Base-by-base conservation (phyloP, 164 flowering plant species). In the Brasenia schreberi region DNA sequence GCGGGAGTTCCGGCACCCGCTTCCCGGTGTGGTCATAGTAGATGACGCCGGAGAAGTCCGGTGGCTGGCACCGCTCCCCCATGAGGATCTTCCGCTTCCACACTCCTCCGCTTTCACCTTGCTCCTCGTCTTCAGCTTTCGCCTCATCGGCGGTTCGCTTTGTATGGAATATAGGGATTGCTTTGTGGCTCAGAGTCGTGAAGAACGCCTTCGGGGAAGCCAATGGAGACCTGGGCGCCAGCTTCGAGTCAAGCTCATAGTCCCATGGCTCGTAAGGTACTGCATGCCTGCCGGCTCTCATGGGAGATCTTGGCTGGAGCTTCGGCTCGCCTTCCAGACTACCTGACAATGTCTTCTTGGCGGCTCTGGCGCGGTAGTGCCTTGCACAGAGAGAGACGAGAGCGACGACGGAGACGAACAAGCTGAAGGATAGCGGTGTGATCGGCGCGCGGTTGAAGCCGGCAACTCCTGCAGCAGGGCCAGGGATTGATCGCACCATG, bases 31-130 rank as follows among this genome's bases (percentile, higher is more conserved):
- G 61, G 58, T 87, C 90, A 64, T 87, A 87, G 67, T 81, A 82
- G 64, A 87, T 85, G 2, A 80, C 90, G 14, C 90, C 93, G n/a
- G 93, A 82, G 77, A 82, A 87, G 72, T 84, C 83, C 76, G 81
- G 73, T 70, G 90, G 90, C 81, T 87, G 75, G 66, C 90, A 87
- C 62, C 81, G 84, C 63, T 80, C 93, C 12, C 93, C 93, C 90
- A 87, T 84, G 81, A 85, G 53, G 70, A 87, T 87, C 56, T 72
- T 45, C 75, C 79, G 79, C 77, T 82, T 85, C 90, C 90, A 86
- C 27, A 87, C 18, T 18, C 76, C 90, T 0, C 74, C 86, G 27
- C 77, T 85, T 7, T 79, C 89, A 42, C 66, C 76, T 42, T 70
- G 77, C 43, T 65, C 81, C 5, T 12, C 61, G 49, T 58, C 52